Percentiles rank a stretch among this genome's conserved stretches.
These are phyloP conservation scores for Circinella minor DNA, from an alignment of 371 early-diverging fungal genomes.

Conservation along the genomic window DNA sequence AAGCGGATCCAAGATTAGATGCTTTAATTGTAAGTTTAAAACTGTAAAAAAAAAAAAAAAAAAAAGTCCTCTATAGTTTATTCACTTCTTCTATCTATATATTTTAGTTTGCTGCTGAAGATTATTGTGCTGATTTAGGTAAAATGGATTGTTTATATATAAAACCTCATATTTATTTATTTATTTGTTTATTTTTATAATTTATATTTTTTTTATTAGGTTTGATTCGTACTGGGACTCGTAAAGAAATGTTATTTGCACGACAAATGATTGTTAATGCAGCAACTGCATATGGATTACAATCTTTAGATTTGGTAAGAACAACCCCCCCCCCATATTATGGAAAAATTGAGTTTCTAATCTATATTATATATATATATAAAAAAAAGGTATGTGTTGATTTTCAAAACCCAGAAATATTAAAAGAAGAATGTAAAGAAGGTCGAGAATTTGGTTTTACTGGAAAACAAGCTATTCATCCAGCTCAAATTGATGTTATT, in stretches of 20 bases:
- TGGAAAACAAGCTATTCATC: conserved; percentile 96
- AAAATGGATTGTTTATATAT: not conserved
- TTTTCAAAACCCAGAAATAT: conserved; percentile 66
- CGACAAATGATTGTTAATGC: conserved; percentile 81
- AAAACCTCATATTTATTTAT: too few species aligned
- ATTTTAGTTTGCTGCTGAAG: conserved; percentile 94
- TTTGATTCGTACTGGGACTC: conserved; percentile 70
- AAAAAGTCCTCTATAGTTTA: too few species aligned
- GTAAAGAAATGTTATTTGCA: conserved; percentile 80
- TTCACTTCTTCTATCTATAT: not conserved
- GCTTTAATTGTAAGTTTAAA: conserved; percentile 69
- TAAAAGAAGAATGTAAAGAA: conserved; percentile 83
- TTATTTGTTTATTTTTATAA: too few species aligned
- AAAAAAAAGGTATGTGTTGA: conserved; percentile 80
- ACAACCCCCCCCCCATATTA: too few species aligned
- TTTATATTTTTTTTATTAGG: conserved; percentile 44
- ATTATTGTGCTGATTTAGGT: conserved; percentile 88
- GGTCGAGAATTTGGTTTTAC: conserved; percentile 92
- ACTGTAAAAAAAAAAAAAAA: too few species aligned
- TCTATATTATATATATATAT: too few species aligned
- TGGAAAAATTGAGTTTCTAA: too few species aligned
- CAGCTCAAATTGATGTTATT: conserved; percentile 84
- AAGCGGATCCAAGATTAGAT: conserved; percentile 72
- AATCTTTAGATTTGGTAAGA: conserved; percentile 92
- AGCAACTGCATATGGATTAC: conserved; percentile 84